Percentiles rank a stretch among this genome's conserved stretches.
Evolutionary conservation across 1,139 yeast species (phyloP).

Genomic region (Lipomyces yarrowii): DNA sequence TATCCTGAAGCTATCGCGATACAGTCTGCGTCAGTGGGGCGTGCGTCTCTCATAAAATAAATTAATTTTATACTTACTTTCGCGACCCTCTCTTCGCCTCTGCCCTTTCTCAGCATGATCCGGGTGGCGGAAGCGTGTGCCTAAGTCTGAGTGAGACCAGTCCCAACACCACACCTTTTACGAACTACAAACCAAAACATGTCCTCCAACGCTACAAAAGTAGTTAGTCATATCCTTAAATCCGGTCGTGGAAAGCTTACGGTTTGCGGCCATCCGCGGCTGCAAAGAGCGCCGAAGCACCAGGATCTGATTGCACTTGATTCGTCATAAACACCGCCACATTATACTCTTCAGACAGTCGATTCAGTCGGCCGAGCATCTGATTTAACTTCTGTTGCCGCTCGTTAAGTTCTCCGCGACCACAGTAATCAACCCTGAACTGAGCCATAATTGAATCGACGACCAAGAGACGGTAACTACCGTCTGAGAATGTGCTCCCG

Average conservation of each 20-base stretch:
- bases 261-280: slow-evolving; percentile 68
- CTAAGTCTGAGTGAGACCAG: slow-evolving; percentile 3
- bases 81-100: slow-evolving; percentile 68
- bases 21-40: not conserved
- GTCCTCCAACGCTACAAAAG: slow-evolving; percentile 57
- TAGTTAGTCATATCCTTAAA: not conserved
- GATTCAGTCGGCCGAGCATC: slow-evolving; percentile 54
- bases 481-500: slow-evolving; percentile 54
- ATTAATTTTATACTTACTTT: slow-evolving; percentile 36
- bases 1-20: slow-evolving; percentile 51
- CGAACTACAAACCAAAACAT: slow-evolving; percentile 46
- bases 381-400: slow-evolving; percentile 63
- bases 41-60: not conserved
- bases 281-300: slow-evolving; percentile 65
- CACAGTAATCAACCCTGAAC: slow-evolving; percentile 57
- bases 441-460: slow-evolving; percentile 66
- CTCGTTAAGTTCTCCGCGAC: slow-evolving; percentile 63
- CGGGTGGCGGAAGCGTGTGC: slow-evolving; percentile 70
- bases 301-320: slow-evolving; percentile 70
- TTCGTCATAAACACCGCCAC: slow-evolving; percentile 62
- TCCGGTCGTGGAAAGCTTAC: slow-evolving; percentile 32
- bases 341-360: slow-evolving; percentile 62
- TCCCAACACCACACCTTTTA: not conserved
- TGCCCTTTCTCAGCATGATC: slow-evolving; percentile 58
- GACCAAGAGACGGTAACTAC: slow-evolving; percentile 51